A percentile compares a stretch with the other conserved stretches of the same genome.
These are phyloP conservation scores for Dactylellina drechsleri DNA, from an alignment of 2,329 filamentous ascomycete genomes.

Conservation along the genomic window DNA sequence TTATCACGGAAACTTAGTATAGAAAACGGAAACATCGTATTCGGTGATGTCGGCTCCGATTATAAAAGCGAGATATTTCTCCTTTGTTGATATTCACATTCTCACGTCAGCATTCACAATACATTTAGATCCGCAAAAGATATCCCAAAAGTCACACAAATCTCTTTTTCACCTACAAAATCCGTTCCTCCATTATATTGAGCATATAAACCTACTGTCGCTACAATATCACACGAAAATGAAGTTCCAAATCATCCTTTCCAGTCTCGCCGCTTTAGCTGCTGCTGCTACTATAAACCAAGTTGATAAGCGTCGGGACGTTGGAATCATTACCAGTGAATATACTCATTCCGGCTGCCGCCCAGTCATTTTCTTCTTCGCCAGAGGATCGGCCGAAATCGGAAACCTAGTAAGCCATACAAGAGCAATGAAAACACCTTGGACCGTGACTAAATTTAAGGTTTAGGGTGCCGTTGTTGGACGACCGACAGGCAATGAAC, in stretches of 20 bases:
- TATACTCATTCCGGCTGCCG: conserved; percentile 62
- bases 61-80: no score
- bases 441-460: not conserved
- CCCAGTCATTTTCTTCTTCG: conserved; percentile 65
- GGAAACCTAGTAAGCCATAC: conserved; percentile 64
- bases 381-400: conserved; percentile 65
- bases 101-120: no score
- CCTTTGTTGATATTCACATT: no score
- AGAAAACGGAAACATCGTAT: no score
- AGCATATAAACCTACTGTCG: not conserved
- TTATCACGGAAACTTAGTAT: no score
- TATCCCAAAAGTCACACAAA: no score
- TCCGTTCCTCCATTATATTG: not conserved
- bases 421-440: no score
- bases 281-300: conserved; percentile 37
- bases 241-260: conserved; percentile 53
- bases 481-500: conserved; percentile 54
- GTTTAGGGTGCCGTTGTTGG: conserved; percentile 47
- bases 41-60: no score
- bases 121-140: no score
- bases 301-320: conserved; percentile 46
- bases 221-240: conserved; percentile 20
- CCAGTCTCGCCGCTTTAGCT: conserved; percentile 33
- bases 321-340: conserved; percentile 60
- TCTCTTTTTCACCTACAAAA: no score